Conservation (phyloP, 192 early-diverging fungal genomes). For the Chytriomyces sp. region DNA sequence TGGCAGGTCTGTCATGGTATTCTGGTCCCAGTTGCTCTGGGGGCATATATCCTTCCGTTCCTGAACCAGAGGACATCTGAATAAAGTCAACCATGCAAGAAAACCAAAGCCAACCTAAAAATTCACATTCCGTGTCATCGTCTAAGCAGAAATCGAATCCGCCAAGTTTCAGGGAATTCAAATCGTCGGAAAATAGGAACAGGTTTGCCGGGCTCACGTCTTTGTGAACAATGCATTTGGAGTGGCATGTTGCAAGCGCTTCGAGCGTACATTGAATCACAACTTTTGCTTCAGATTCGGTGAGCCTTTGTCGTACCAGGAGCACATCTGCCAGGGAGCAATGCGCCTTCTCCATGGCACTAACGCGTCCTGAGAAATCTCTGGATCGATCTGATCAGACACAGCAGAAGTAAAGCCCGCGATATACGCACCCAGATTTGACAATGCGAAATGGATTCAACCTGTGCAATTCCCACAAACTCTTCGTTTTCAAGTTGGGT, state of each 20-base stretch:
- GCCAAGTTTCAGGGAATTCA: conserved; percentile 15
- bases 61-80: no score
- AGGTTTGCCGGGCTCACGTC: conserved; percentile 30
- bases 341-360: not conserved
- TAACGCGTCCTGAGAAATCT: not conserved
- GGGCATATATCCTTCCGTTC: no score
- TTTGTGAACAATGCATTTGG: conserved; percentile 21
- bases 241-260: conserved; percentile 11
- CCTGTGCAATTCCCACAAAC: not conserved
- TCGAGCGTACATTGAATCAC: conserved; percentile 16
- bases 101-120: no score
- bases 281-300: conserved; percentile 12
- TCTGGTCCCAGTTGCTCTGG: no score
- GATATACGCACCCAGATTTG: not conserved
- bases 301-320: not conserved
- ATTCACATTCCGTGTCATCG: conserved; percentile 4
- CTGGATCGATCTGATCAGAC: not conserved
- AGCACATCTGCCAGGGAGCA: conserved; percentile 17
- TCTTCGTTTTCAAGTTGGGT: no score
- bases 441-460: not conserved
- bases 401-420: not conserved
- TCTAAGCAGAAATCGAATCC: conserved; percentile 23
- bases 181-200: conserved; percentile 15
- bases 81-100: no score
- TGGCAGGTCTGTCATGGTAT: no score